Percentiles rank a stretch among this genome's conserved stretches.
phyloP scores from a whole-genome alignment of 1,139 yeast species.

The Yamadazyma dendronema region DNA sequence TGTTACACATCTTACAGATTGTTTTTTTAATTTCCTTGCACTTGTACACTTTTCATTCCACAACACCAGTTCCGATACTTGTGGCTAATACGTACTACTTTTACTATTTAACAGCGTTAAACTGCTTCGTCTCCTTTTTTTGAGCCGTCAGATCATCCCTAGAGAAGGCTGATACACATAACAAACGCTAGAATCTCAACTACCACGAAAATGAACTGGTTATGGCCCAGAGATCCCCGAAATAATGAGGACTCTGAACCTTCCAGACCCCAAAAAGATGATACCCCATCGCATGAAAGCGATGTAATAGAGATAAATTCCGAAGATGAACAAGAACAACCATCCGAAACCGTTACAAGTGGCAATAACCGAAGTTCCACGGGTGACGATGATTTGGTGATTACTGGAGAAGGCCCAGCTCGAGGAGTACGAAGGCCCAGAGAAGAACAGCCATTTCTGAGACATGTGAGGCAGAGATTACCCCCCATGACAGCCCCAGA shows the following conservation, averaged over 20 bases:
- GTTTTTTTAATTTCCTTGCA: too few species aligned
- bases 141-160: too few species aligned
- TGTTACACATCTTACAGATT: too few species aligned
- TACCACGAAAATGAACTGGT: too few species aligned
- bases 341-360: background rate
- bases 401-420: conserved; percentile 8
- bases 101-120: too few species aligned
- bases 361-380: background rate
- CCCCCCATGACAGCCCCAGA: too few species aligned
- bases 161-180: too few species aligned
- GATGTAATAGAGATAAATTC: conserved; percentile 5
- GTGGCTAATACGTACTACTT: too few species aligned
- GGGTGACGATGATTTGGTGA: conserved; percentile 11
- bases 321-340: conserved; percentile 3
- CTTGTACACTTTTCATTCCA: too few species aligned
- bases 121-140: too few species aligned
- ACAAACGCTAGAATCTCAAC: too few species aligned
- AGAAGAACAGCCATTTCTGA: background rate
- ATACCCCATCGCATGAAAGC: background rate
- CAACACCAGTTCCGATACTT: too few species aligned
- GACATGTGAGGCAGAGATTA: background rate
- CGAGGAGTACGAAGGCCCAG: background rate
- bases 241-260: background rate
- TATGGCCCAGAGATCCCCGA: background rate
- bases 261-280: background rate